phyloP scores from a whole-genome alignment of 768 basidiomycete genomes.

The Mrakia hoshinonis region DNA sequence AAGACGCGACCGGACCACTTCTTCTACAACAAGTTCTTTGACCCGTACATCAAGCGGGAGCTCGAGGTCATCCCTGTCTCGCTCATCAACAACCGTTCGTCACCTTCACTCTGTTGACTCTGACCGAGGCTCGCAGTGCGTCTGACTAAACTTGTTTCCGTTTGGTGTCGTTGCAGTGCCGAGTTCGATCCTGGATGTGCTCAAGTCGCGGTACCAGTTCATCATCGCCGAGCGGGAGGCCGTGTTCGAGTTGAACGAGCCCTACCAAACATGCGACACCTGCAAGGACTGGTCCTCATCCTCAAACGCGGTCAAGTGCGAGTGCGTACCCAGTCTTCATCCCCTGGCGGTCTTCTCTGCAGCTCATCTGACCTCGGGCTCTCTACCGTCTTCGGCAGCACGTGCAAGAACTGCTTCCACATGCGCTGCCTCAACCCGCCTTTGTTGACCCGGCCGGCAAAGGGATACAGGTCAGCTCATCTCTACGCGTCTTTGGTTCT shows the following conservation, averaged over 20 bases:
- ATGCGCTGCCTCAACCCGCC: slow-evolving; percentile 22
- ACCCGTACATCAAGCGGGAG: slow-evolving; percentile 55
- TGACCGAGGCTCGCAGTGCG: neutral
- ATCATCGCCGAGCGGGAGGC: slow-evolving; percentile 91
- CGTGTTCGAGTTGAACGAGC: slow-evolving; percentile 78
- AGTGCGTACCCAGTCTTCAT: slow-evolving; percentile 7
- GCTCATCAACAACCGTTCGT: slow-evolving; percentile 67
- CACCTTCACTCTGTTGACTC: slow-evolving; percentile 14
- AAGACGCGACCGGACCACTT: slow-evolving; percentile 90
- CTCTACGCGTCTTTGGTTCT: too few species aligned
- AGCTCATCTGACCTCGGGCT: neutral
- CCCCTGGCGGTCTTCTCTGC: too few species aligned
- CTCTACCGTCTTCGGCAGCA: neutral
- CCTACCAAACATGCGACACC: slow-evolving; percentile 70
- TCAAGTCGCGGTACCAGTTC: slow-evolving; percentile 81
- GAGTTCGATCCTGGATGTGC: slow-evolving; percentile 63
- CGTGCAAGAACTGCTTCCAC: slow-evolving; percentile 23
- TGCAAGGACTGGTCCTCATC: slow-evolving; percentile 84
- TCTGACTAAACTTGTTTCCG: neutral
- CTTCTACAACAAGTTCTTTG: slow-evolving; percentile 90
- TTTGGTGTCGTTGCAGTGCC: slow-evolving; percentile 51
- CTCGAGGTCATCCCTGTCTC: slow-evolving; percentile 86
- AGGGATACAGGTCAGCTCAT: slow-evolving; percentile 25
- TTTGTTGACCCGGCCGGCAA: slow-evolving; percentile 7
- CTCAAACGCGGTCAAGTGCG: slow-evolving; percentile 47